Evolutionary conservation across 1,284 basidiomycete genomes (phyloP), one percentile per base, ranked within the genome.

Genomic region (Cutaneotrichosporon sp.): DNA sequence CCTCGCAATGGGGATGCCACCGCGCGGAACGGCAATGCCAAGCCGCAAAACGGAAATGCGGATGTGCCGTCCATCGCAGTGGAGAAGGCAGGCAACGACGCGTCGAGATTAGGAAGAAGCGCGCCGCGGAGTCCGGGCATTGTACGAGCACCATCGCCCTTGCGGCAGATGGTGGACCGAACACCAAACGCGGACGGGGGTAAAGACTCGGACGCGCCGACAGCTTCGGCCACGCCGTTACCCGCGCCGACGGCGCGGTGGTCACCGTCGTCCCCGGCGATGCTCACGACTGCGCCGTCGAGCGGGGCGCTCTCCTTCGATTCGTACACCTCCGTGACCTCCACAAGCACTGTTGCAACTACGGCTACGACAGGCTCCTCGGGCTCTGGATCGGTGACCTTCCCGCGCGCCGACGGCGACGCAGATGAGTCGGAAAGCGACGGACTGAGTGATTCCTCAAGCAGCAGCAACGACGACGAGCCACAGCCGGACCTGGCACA

Each of bases 361-460:
- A 29, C 46, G 26, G 17, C 5, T 9, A 27, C 52, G 24, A 41
- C 37, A 1, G 41, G 12, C 14, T 14, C 29, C 7, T 44, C 42
- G 19, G 47, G 33, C 33, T 39, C 51, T 12, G 38, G 22, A 3
- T 42, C 25, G 14, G 32, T 46, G 2, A 22, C 38, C 3, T 29
- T 33, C 33, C 20, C 46, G 14, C 24, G 27, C 2, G 27, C 34
- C 12, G 56, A 60, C n/a, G 14, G 10, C 12, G 56, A 60, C n/a
- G 14, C 29, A 5, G 47, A 44, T 5, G 59, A 49, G 10, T 57
- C 62, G 3, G 72, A n/a, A n/a, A n/a, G n/a, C n/a, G n/a, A 72
- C 37, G 71, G 68, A 0, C 46, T 71, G 37, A 67, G 66, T 11
- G 70, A 72, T 45, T 60, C 64, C n/a, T 31, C 29, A 7, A 61